phyloP scores from a whole-genome alignment of 306 rosid genomes.

The Medicago lupulina region DNA sequence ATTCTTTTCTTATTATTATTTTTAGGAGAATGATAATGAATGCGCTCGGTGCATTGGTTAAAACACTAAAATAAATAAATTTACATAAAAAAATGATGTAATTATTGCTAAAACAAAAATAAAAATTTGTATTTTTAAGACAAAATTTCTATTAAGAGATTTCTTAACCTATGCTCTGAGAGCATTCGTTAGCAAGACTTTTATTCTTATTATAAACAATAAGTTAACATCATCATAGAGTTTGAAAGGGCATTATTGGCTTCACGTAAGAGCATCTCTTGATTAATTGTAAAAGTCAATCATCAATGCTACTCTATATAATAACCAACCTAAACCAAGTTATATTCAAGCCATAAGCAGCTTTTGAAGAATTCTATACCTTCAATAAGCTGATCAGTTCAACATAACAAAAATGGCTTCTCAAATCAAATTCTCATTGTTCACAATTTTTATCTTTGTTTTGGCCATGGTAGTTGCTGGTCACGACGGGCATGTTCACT shows the following conservation, averaged over 20 bases:
- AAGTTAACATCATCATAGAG: not conserved
- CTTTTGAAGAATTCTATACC: conserved; percentile 16
- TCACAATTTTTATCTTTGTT: conserved; percentile 41
- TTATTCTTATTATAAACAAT: not conserved
- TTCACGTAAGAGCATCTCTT: not conserved
- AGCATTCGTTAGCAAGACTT: too few relatives aligned
- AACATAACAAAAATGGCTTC: conserved; percentile 49
- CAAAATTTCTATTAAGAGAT: too few relatives aligned
- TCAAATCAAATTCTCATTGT: conserved; percentile 36
- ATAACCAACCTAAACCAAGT: not conserved
- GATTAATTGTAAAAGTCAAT: conserved; percentile 35
- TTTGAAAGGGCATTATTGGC: conserved; percentile 3
- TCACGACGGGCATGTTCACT: conserved; percentile 43
- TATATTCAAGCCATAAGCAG: conserved; percentile 26
- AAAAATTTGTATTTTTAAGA: too few relatives aligned
- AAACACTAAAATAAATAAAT: too few relatives aligned
- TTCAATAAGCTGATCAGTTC: not conserved
- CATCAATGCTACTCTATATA: conserved; percentile 13
- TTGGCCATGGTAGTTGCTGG: conserved; percentile 47
- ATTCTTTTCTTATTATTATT: not conserved
- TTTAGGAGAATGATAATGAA: too few relatives aligned
- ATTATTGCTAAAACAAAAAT: too few relatives aligned
- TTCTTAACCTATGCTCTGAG: too few relatives aligned
- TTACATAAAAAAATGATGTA: too few relatives aligned
- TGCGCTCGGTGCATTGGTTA: too few relatives aligned